Percentiles rank a stretch among this genome's conserved stretches.
phyloP scores from a whole-genome alignment of 345 rosid genomes.

The Populus euphratica region DNA sequence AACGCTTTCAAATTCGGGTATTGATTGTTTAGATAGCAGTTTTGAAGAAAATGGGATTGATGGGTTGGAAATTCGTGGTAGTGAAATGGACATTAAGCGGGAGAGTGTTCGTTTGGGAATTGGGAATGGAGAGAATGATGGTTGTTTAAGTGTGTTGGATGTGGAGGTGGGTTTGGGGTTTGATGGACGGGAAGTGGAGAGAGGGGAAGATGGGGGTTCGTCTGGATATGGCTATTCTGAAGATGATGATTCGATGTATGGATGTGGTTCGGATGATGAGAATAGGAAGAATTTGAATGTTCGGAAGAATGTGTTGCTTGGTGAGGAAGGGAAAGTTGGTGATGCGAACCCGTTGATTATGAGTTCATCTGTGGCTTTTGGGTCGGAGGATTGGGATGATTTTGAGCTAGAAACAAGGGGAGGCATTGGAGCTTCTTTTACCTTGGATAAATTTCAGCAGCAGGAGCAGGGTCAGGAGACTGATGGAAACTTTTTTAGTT shows the following conservation, averaged over 20 bases:
- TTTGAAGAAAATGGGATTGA: conserved; percentile 2
- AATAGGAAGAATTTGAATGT: conserved; percentile 24
- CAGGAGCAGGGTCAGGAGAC: conserved; percentile 27
- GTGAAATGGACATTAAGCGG: background rate
- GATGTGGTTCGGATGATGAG: conserved; percentile 51
- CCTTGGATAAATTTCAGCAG: conserved; percentile 29
- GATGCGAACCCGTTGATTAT: conserved; percentile 60
- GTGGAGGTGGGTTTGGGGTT: conserved; percentile 15
- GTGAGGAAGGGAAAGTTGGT: conserved; percentile 23
- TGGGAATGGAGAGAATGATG: conserved; percentile 22
- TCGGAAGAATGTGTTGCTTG: conserved; percentile 19
- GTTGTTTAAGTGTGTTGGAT: conserved; percentile 23
- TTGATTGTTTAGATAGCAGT: conserved; percentile 19
- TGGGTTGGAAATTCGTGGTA: conserved; percentile 6
- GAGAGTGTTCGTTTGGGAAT: conserved; percentile 22
- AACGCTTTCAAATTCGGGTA: conserved; percentile 27
- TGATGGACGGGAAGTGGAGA: conserved; percentile 19
- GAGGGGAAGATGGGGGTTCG: conserved; percentile 38
- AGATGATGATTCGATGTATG: conserved; percentile 58
- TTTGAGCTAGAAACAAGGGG: conserved; percentile 64
- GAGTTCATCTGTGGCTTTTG: conserved; percentile 79
- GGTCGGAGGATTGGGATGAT: conserved; percentile 84
- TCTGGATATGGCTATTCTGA: conserved; percentile 46
- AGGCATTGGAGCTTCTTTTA: conserved; percentile 31
- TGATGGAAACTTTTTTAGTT: conserved; percentile 17